Conservation (phyloP, 768 basidiomycete species). For the Candolleomyces aberdarensis region DNA sequence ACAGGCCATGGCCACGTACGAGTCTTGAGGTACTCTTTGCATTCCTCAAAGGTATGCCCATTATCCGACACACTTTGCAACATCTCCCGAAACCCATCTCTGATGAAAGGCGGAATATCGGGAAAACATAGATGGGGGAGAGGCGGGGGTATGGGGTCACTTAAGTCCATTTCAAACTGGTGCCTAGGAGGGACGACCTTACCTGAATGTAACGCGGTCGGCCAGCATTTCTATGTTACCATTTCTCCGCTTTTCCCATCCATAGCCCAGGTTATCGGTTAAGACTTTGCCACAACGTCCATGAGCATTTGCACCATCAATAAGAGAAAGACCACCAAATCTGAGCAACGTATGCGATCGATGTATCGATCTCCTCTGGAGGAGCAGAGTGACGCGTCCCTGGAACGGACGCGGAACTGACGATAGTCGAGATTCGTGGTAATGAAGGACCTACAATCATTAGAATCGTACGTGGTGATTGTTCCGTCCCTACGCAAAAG, state of each 20-base stretch:
- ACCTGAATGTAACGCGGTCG: constrained; percentile 71
- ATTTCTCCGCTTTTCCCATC: constrained; percentile 65
- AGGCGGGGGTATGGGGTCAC: background rate
- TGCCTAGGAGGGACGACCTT: constrained; percentile 1
- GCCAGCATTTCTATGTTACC: constrained; percentile 72
- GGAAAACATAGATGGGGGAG: background rate
- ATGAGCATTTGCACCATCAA: background rate
- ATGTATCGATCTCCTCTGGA: constrained; percentile 1
- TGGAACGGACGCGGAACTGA: background rate
- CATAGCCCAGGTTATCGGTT: constrained; percentile 90
- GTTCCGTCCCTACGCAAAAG: constrained; percentile 75
- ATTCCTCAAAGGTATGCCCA: constrained; percentile 82
- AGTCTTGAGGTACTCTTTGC: constrained; percentile 69
- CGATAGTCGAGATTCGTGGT: background rate
- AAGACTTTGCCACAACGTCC: constrained; percentile 45
- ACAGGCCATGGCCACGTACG: constrained; percentile 38
- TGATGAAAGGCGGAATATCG: constrained; percentile 22
- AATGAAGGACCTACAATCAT: constrained; percentile 64
- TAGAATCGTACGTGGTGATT: constrained; percentile 89
- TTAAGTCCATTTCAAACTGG: background rate
- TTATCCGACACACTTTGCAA: constrained; percentile 71
- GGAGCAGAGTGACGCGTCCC: background rate
- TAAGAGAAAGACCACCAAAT: background rate
- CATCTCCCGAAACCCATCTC: constrained; percentile 89
- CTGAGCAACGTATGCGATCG: background rate